Evolutionary conservation across 352 stramenopile genomes (phyloP).

Genomic region (Pythium phragmitis): DNA sequence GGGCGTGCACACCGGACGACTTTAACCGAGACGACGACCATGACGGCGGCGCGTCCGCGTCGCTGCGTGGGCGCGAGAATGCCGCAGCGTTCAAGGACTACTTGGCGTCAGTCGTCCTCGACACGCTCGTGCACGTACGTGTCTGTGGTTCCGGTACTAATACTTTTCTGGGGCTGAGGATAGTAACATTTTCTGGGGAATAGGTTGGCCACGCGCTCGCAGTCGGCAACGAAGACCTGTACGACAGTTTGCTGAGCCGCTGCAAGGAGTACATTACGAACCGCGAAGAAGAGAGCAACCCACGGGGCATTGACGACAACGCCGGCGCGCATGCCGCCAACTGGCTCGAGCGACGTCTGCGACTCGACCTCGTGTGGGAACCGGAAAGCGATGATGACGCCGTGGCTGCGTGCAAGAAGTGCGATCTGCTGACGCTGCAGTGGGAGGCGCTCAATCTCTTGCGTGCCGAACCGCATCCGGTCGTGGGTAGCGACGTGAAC

Average conservation of each 20-base stretch:
- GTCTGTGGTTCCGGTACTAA: neutral
- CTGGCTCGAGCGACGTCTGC: slow-evolving; percentile 71
- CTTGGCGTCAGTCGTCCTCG: slow-evolving; percentile 64
- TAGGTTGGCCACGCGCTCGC: slow-evolving; percentile 43
- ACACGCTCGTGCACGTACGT: slow-evolving; percentile 58
- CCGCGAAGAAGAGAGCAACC: slow-evolving; percentile 64
- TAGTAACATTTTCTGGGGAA: slow-evolving; percentile 4
- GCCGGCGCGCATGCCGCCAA: slow-evolving; percentile 33
- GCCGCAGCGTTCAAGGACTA: slow-evolving; percentile 76
- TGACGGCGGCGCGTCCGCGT: neutral
- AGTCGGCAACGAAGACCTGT: slow-evolving; percentile 48
- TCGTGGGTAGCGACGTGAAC: slow-evolving; percentile 32
- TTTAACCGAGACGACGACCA: slow-evolving; percentile 53
- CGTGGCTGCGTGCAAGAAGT: slow-evolving; percentile 51
- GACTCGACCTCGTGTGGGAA: slow-evolving; percentile 65
- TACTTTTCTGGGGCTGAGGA: neutral
- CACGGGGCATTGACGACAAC: slow-evolving; percentile 32
- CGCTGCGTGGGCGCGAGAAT: slow-evolving; percentile 46
- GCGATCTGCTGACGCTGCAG: slow-evolving; percentile 52
- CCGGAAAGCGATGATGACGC: slow-evolving; percentile 59
- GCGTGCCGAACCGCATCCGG: slow-evolving; percentile 23
- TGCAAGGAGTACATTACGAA: slow-evolving; percentile 71
- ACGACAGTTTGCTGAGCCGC: slow-evolving; percentile 66
- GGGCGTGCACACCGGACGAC: slow-evolving; percentile 60
- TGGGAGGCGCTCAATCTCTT: slow-evolving; percentile 64